Conservation (phyloP, 2,329 filamentous ascomycete genomes). For the Corinectria fuckeliana region DNA sequence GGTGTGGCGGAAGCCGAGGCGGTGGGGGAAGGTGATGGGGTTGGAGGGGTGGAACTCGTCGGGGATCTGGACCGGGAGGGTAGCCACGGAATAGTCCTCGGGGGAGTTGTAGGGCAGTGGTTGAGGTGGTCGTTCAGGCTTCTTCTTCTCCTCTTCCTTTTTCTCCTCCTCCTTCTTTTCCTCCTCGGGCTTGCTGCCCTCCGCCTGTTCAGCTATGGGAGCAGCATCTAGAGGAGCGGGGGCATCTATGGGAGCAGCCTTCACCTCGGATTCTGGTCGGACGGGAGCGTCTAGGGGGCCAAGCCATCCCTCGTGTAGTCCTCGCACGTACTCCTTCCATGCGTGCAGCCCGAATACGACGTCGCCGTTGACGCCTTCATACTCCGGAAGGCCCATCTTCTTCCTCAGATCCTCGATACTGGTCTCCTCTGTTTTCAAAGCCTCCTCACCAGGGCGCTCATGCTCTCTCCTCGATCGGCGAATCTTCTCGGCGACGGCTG, state of each 20-base stretch:
- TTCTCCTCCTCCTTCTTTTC: constrained; percentile 48
- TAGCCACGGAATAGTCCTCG: constrained; percentile 71
- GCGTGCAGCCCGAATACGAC: constrained; percentile 88
- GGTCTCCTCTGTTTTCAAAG: constrained; percentile 57
- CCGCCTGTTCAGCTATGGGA: constrained; percentile 31
- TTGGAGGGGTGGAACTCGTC: constrained; percentile 74
- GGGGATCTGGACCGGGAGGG: constrained; percentile 71
- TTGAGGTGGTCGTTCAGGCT: constrained; percentile 65
- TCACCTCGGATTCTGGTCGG: constrained; percentile 36
- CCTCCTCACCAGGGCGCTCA: constrained; percentile 55
- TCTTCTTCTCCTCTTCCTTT: constrained; percentile 56
- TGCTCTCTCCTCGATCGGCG: constrained; percentile 71
- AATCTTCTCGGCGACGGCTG: constrained; percentile 85
- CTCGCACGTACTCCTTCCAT: constrained; percentile 97
- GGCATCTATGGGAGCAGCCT: constrained; percentile 34
- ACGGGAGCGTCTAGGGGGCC: constrained; percentile 76
- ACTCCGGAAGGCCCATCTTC: constrained; percentile 72
- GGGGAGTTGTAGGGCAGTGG: constrained; percentile 77
- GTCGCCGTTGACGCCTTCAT: constrained; percentile 79
- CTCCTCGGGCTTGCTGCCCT: constrained; percentile 50
- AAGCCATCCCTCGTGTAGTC: constrained; percentile 95
- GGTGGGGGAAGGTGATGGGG: constrained; percentile 81
- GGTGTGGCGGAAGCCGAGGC: constrained; percentile 92
- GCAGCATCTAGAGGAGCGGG: constrained; percentile 31
- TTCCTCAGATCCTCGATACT: constrained; percentile 68